Percentiles rank a stretch among this genome's conserved stretches.
Conservation (phyloP, 1,284 basidiomycete genomes). For the Exsudoporus floridanus region DNA sequence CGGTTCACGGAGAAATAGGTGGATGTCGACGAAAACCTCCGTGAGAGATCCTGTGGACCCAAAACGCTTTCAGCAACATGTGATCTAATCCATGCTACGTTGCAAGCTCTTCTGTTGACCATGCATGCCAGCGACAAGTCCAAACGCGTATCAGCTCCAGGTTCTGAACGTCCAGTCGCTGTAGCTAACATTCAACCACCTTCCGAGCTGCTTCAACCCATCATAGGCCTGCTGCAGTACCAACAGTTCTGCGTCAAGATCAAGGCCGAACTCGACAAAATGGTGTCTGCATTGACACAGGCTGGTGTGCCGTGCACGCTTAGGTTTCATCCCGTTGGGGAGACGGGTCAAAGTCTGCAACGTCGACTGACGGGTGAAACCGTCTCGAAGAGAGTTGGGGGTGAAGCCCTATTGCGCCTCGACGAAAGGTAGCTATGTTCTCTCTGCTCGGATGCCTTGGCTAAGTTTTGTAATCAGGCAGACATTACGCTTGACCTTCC, state of each 20-base stretch:
- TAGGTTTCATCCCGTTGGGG: conserved; percentile 63
- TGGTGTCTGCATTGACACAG: conserved; percentile 46
- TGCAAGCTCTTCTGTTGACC: conserved; percentile 66
- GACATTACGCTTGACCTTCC: conserved; percentile 68
- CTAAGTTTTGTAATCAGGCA: conserved; percentile 44
- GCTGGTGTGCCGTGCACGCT: conserved; percentile 60
- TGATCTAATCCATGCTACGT: conserved; percentile 64
- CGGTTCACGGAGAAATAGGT: conserved; percentile 30
- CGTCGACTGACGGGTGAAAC: conserved; percentile 31
- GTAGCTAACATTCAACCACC: conserved; percentile 21
- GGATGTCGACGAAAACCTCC: conserved; percentile 27
- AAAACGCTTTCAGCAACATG: conserved; percentile 47
- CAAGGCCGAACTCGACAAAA: conserved; percentile 53
- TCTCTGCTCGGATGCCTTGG: neutral
- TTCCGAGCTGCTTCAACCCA: conserved; percentile 57
- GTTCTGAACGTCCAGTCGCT: conserved; percentile 27
- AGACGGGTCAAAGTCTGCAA: conserved; percentile 56
- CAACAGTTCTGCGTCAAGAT: conserved; percentile 67
- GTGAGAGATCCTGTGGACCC: conserved; percentile 8
- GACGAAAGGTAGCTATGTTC: conserved; percentile 52
- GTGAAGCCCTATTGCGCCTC: conserved; percentile 67
- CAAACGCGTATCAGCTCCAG: conserved; percentile 45
- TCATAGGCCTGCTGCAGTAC: conserved; percentile 76
- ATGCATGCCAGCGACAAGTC: conserved; percentile 53
- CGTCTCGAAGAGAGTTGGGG: conserved; percentile 48